phyloP scores from a whole-genome alignment of 2,329 filamentous ascomycete species.

The Hypoxylon sp. region DNA sequence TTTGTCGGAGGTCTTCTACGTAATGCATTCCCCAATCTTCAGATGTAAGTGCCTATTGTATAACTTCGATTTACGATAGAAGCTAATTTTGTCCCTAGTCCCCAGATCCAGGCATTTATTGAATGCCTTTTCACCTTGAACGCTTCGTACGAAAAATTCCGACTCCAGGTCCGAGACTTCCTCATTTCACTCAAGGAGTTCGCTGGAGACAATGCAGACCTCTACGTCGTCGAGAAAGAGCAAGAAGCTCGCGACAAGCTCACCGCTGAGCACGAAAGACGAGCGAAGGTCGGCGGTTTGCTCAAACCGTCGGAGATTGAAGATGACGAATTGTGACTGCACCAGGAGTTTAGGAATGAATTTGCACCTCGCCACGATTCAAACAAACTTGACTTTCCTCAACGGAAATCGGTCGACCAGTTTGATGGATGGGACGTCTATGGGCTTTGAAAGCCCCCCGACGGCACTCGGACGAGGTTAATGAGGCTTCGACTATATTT shows the following conservation, averaged over 20 bases:
- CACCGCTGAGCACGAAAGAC: slow-evolving; percentile 88
- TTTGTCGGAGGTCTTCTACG: slow-evolving; percentile 88
- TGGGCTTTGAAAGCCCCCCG: slow-evolving; percentile 53
- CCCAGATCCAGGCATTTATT: slow-evolving; percentile 91
- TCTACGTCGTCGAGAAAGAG: slow-evolving; percentile 95
- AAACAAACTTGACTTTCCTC: slow-evolving; percentile 45
- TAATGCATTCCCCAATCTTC: slow-evolving; percentile 93
- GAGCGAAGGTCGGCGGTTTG: slow-evolving; percentile 94
- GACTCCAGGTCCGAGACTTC: slow-evolving; percentile 95
- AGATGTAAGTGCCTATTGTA: slow-evolving; percentile 72
- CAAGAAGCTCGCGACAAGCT: slow-evolving; percentile 88
- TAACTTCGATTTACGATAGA: slow-evolving; percentile 11
- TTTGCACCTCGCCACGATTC: slow-evolving; percentile 59
- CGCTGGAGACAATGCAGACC: slow-evolving; percentile 91
- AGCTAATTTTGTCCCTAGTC: slow-evolving; percentile 64
- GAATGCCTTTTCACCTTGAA: slow-evolving; percentile 90
- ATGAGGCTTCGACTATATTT: slow-evolving; percentile 27
- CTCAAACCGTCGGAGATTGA: slow-evolving; percentile 98
- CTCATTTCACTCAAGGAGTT: slow-evolving; percentile 98
- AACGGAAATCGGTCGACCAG: slow-evolving; percentile 39
- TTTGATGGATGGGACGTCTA: slow-evolving; percentile 54
- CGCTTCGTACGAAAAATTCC: slow-evolving; percentile 92
- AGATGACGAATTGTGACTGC: slow-evolving; percentile 90
- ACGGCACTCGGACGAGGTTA: slow-evolving; percentile 27
- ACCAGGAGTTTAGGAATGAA: slow-evolving; percentile 74